Conservation (phyloP, 176 grass and related monocot genomes). For the Chloris gayana region DNA sequence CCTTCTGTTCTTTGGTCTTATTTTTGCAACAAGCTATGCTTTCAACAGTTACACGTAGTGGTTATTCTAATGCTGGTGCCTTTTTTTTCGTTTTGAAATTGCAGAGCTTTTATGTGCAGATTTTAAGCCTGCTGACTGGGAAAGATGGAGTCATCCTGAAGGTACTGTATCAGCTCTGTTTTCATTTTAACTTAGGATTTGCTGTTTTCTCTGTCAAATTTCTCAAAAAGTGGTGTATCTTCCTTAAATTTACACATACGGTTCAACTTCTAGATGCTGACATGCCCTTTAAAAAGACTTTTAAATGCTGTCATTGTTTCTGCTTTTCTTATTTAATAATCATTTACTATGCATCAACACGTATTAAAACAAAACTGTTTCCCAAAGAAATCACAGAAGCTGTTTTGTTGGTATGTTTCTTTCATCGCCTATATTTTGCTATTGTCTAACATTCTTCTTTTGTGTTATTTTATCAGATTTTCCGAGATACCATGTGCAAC, state of each 20-base stretch:
- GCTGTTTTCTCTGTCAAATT: slow-evolving; percentile 31
- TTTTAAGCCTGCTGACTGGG: slow-evolving; percentile 72
- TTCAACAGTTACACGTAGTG: slow-evolving; percentile 18
- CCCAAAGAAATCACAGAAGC: background rate
- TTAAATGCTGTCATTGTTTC: slow-evolving; percentile 2
- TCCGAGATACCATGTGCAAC: slow-evolving; percentile 57
- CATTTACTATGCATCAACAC: slow-evolving; percentile 19
- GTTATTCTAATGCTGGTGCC: slow-evolving; percentile 32
- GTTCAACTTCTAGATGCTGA: background rate
- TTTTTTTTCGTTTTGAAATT: slow-evolving; percentile 50
- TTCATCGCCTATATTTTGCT: slow-evolving; percentile 29
- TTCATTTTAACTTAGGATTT: slow-evolving; percentile 27
- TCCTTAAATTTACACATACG: slow-evolving; percentile 25
- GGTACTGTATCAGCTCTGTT: slow-evolving; percentile 58
- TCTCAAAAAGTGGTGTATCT: slow-evolving; percentile 21
- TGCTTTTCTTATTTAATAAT: slow-evolving; percentile 28
- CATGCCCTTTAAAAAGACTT: background rate
- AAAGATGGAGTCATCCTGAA: slow-evolving; percentile 72
- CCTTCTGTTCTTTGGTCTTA: slow-evolving; percentile 34
- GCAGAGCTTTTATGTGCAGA: slow-evolving; percentile 74
- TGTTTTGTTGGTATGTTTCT: background rate
- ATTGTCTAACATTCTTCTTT: slow-evolving; percentile 16
- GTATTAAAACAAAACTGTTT: background rate
- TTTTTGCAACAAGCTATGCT: slow-evolving; percentile 21
- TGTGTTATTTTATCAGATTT: slow-evolving; percentile 55